Conservation (phyloP, 371 early-diverging fungal species). For the Syncephalastrum monosporum region DNA sequence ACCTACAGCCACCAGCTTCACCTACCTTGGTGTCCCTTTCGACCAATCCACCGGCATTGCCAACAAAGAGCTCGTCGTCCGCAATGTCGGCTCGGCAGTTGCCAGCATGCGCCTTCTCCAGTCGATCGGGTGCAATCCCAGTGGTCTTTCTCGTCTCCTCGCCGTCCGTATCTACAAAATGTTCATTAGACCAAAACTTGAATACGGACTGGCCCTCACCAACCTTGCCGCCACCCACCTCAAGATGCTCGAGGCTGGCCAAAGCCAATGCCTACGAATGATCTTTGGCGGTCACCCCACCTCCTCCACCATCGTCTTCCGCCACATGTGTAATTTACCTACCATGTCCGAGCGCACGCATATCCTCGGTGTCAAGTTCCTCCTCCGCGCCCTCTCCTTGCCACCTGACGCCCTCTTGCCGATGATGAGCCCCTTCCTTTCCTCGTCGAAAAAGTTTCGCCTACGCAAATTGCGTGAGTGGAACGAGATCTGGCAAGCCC, state of each 20-base stretch:
- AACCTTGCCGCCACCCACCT: background rate
- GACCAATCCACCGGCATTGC: background rate
- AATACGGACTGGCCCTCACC: slow-evolving; percentile 12
- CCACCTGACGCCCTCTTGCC: slow-evolving; percentile 14
- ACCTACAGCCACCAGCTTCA: slow-evolving; percentile 4
- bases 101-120: slow-evolving; percentile 9
- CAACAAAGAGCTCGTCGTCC: background rate
- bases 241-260: background rate
- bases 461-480: background rate
- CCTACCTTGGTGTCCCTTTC: slow-evolving; percentile 17
- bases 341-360: slow-evolving; percentile 7
- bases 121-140: slow-evolving; percentile 6
- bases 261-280: slow-evolving; percentile 16
- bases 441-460: background rate
- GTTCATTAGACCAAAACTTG: slow-evolving; percentile 7
- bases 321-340: slow-evolving; percentile 15
- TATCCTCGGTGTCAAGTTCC: slow-evolving; percentile 11
- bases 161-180: slow-evolving; percentile 2
- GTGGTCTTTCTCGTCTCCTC: slow-evolving; percentile 10
- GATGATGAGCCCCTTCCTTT: no score
- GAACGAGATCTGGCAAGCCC: background rate
- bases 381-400: background rate
- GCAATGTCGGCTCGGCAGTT: background rate
- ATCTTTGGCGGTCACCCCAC: slow-evolving; percentile 15
- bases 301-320: slow-evolving; percentile 19